phyloP scores from a whole-genome alignment of 1,139 yeast species.

The Geotrichum citri-aurantii region DNA sequence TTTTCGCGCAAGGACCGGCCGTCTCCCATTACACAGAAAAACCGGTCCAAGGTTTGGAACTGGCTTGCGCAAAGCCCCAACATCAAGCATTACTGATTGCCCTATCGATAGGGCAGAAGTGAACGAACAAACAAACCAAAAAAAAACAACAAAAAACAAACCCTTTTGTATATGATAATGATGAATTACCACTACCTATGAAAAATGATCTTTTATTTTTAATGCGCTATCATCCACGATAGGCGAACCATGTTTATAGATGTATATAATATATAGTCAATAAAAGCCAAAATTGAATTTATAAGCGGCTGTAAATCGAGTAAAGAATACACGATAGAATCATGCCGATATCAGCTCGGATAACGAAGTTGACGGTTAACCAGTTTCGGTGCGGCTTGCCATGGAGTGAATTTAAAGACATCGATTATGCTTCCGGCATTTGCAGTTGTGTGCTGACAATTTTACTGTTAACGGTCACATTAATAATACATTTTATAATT shows the following conservation, averaged over 20 bases:
- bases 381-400: too few species aligned
- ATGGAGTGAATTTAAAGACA: too few species aligned
- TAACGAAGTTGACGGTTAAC: too few species aligned
- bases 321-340: too few species aligned
- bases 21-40: neutral
- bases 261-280: neutral
- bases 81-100: conserved; percentile 6
- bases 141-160: neutral
- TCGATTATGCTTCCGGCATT: too few species aligned
- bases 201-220: neutral
- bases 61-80: conserved; percentile 15
- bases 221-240: neutral
- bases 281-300: neutral
- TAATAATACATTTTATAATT: too few species aligned
- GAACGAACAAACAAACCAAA: neutral
- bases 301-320: neutral
- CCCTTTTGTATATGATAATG: neutral
- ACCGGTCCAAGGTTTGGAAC: conserved; percentile 14
- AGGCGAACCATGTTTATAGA: neutral
- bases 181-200: neutral
- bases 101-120: neutral
- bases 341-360: too few species aligned
- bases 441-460: too few species aligned
- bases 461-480: too few species aligned
- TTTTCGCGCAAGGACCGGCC: conserved; percentile 1